A percentile compares a stretch with the other conserved stretches of the same genome.
These are phyloP conservation scores for Hymenoscyphus scutula DNA, from an alignment of 2,329 filamentous ascomycete genomes.

Conservation along the genomic window DNA sequence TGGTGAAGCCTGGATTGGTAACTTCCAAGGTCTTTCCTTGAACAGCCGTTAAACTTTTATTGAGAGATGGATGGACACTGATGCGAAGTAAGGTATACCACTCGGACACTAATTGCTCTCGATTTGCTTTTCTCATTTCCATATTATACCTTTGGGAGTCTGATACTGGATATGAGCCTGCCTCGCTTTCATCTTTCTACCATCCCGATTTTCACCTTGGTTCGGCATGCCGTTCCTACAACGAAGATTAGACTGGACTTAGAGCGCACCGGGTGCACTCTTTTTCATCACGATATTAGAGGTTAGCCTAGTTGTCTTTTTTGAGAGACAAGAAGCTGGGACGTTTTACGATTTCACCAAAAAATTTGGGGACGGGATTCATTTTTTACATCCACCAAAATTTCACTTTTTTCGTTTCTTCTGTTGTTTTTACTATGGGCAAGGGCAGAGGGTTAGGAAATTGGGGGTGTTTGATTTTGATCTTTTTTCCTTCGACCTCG, in stretches of 20 bases:
- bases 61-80: background rate
- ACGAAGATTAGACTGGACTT: background rate
- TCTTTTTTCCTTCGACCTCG: background rate
- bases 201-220: background rate
- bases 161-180: background rate
- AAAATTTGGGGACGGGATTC: background rate
- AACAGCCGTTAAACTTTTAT: slow-evolving; percentile 42
- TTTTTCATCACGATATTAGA: background rate
- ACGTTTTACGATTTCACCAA: background rate
- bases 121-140: background rate
- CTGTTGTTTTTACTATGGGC: background rate
- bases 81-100: background rate
- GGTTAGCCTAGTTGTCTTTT: background rate
- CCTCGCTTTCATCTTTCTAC: background rate
- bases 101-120: too few species aligned
- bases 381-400: background rate
- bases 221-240: background rate
- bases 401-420: background rate
- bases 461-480: background rate
- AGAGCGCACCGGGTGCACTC: background rate
- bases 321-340: background rate
- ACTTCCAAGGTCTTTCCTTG: slow-evolving; percentile 70
- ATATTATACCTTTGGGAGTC: background rate
- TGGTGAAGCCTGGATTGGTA: slow-evolving; percentile 55
- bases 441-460: background rate